Conservation (phyloP, 225 moss, liverwort and hornwort genomes). For the Physcomitrium patens region DNA sequence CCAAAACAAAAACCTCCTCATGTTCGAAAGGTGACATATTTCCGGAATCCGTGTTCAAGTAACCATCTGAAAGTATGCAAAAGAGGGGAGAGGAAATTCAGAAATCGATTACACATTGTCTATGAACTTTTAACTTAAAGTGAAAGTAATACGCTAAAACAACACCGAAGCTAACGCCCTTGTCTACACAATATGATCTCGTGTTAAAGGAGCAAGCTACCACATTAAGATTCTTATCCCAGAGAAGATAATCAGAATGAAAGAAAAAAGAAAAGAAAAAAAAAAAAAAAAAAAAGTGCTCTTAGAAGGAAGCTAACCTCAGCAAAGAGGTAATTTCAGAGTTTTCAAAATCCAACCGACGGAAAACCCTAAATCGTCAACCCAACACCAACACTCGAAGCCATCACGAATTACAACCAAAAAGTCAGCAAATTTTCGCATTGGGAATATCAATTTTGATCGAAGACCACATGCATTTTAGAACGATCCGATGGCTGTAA, state of each 20-base stretch:
- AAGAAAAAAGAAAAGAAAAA: too few species aligned
- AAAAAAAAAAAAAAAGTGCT: too few species aligned
- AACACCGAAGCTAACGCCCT: background rate
- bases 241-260: background rate
- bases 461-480: constrained; percentile 75
- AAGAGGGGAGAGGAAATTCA: background rate
- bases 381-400: constrained; percentile 20
- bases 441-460: constrained; percentile 69
- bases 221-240: background rate
- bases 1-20: constrained; percentile 84
- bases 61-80: constrained; percentile 61
- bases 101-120: background rate
- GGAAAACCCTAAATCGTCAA: constrained; percentile 27
- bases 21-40: constrained; percentile 92
- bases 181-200: background rate
- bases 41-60: constrained; percentile 79
- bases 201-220: background rate
- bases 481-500: constrained; percentile 80
- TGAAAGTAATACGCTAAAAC: background rate
- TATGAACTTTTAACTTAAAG: background rate
- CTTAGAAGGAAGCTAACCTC: background rate
- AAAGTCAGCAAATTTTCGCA: background rate
- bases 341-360: background rate
- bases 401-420: background rate
- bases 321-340: background rate